Conservation (phyloP, 148 eudicot genomes). For the Camellia granthamiana region DNA sequence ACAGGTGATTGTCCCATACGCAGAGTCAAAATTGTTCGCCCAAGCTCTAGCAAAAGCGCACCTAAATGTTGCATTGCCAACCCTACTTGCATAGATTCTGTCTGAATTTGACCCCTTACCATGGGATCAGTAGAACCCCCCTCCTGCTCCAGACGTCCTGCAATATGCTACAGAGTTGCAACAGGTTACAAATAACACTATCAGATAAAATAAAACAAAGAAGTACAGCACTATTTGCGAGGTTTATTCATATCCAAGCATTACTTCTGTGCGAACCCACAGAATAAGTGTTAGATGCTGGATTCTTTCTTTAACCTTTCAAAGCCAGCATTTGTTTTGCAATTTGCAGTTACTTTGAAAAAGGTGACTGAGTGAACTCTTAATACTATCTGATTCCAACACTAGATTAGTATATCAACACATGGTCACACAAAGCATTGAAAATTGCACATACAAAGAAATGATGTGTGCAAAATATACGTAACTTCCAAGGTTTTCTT, state of each 20-base stretch:
- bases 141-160: slow-evolving; percentile 77
- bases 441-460: background rate
- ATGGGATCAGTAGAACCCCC: slow-evolving; percentile 56
- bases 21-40: slow-evolving; percentile 75
- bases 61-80: slow-evolving; percentile 89
- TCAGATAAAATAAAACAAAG: slow-evolving; percentile 17
- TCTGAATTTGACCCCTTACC: slow-evolving; percentile 68
- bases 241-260: background rate
- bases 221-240: slow-evolving; percentile 6
- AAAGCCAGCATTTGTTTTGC: background rate
- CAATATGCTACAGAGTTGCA: slow-evolving; percentile 66
- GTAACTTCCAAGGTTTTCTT: background rate
- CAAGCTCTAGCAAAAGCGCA: slow-evolving; percentile 90
- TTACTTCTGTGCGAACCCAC: background rate
- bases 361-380: background rate
- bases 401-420: background rate
- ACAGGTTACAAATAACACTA: slow-evolving; percentile 28
- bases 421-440: background rate
- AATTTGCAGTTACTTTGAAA: background rate
- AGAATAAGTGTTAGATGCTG: background rate
- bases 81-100: slow-evolving; percentile 69
- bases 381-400: background rate
- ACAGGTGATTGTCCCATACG: slow-evolving; percentile 93
- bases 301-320: background rate
- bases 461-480: background rate